Percentiles rank a stretch among this genome's conserved stretches.
Evolutionary conservation across 2,329 filamentous ascomycete species (phyloP).

Genomic region (Ascocoryne sarcoides): DNA sequence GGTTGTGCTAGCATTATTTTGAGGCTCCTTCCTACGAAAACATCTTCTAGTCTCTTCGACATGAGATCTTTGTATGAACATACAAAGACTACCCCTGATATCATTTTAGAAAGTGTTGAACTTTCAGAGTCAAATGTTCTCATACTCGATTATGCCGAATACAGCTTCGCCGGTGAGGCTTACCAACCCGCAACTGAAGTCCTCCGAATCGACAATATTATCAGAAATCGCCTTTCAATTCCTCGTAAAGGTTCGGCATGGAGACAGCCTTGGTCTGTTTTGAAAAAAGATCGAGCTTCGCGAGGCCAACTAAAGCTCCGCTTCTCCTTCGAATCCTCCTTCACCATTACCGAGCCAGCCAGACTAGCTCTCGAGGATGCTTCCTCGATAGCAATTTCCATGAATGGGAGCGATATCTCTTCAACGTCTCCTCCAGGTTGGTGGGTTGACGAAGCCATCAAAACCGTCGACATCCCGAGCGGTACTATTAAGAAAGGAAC

Average conservation of each 20-base stretch:
- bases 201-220: constrained; percentile 26
- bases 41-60: background rate
- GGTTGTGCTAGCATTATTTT: constrained; percentile 27
- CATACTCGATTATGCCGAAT: constrained; percentile 26
- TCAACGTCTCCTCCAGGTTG: constrained; percentile 8
- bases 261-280: constrained; percentile 25
- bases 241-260: constrained; percentile 23
- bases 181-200: constrained; percentile 22
- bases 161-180: constrained; percentile 16
- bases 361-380: constrained; percentile 25
- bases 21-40: constrained; percentile 12
- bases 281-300: constrained; percentile 15
- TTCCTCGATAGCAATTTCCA: constrained; percentile 13
- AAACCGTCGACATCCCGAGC: constrained; percentile 17
- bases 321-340: constrained; percentile 21
- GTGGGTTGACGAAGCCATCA: constrained; percentile 29
- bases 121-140: constrained; percentile 28
- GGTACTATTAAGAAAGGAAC: constrained; percentile 17
- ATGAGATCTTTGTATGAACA: background rate
- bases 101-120: constrained; percentile 9
- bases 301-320: constrained; percentile 17
- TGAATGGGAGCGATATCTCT: constrained; percentile 16
- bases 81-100: background rate
- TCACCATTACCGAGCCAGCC: constrained; percentile 8
- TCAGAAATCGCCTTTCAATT: constrained; percentile 20